Base-by-base conservation (phyloP, 164 flowering plant species). In the Vitis rotundifolia region DNA sequence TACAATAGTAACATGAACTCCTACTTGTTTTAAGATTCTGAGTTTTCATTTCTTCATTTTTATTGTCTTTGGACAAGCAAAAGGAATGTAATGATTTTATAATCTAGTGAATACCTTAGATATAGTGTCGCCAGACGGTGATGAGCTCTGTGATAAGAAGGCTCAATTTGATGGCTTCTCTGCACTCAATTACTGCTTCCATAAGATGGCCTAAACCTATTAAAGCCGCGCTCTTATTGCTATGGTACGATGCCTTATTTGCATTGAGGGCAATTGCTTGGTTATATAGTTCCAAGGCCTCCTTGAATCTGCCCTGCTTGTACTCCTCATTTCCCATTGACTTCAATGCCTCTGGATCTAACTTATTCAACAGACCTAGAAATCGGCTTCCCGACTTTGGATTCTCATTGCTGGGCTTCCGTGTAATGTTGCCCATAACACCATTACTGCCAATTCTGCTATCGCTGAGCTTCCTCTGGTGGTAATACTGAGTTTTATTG, bases 151-250 rank as follows among this genome's bases (percentile, higher is more conserved):
- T 72, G 83, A 76, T 91, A 91, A 57, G 68, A 71, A 68, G 97
- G 91, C 19, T 92, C 87, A 47, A 94, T 77, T 37, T 79, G 67
- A 92, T 67, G 8, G 99, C 99, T 70, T 89, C 88, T 69, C 59
- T 70, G 73, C 97, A 88, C 73, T 87, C 96, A 2, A 69, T 52
- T 9, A 84, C 82, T 0, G 96, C 99, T 55, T 93, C 98, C 13
- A 89, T 56, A 49, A 92, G 76, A 18, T 84, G 84, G 66, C 91
- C 97, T 59, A 92, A 64, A 14, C 87, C 86, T 0, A 77, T 84
- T 71, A 95, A 75, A 19, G 97, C 94, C 1, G 97, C 97, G 57
- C 89, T 77, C 73, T 79, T 90, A 77, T 95, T 95, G 75, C 91
- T 76, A 51, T 80, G 58, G 62, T 86, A 92, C 3, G 86, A 71